Conservation (phyloP, 345 rosid species). For the Heritiera fomes region DNA sequence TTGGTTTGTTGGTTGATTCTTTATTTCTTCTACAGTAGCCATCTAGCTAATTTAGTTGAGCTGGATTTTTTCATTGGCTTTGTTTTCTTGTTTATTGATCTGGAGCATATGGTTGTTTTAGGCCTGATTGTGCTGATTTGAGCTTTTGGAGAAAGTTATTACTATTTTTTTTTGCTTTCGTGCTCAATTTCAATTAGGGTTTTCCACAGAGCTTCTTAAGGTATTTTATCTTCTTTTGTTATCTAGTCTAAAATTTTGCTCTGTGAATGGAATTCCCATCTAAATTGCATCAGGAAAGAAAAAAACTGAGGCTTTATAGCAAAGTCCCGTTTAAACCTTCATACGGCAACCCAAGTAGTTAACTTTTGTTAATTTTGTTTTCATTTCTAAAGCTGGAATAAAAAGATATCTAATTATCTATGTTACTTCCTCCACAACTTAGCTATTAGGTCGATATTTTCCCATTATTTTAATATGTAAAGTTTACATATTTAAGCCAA, state of each 20-base stretch:
- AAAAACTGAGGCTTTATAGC: background rate
- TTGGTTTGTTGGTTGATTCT: background rate
- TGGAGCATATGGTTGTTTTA: background rate
- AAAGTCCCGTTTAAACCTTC: background rate
- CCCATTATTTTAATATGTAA: background rate
- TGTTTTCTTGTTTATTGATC: slow-evolving; percentile 5
- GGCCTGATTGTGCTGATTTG: background rate
- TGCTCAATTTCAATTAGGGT: background rate
- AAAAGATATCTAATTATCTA: background rate
- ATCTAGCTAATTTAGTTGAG: background rate
- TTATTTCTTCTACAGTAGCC: background rate
- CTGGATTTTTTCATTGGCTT: background rate
- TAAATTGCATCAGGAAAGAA: background rate
- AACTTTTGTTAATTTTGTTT: background rate
- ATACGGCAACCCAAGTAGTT: background rate
- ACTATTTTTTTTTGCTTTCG: background rate
- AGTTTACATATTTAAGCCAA: background rate
- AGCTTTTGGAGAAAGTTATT: background rate
- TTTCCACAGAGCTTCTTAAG: background rate
- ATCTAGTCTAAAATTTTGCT: background rate
- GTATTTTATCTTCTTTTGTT: background rate
- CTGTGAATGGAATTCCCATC: background rate
- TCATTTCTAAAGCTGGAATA: background rate
- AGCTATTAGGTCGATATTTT: background rate
- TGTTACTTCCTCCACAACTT: background rate